phyloP scores from a whole-genome alignment of 164 flowering plant genomes.

The Annona squamosa region DNA sequence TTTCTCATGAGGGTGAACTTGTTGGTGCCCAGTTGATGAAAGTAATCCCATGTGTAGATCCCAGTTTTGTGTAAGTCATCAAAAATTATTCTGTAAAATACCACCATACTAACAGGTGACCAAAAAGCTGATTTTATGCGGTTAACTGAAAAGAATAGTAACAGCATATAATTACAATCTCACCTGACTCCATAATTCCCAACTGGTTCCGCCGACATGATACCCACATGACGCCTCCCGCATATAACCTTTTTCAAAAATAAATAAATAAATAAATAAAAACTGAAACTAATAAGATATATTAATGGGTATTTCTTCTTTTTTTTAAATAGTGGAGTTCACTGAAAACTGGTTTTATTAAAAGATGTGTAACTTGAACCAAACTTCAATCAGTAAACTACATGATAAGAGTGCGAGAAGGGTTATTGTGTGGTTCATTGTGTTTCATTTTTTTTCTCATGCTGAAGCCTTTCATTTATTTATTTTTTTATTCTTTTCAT shows the following conservation, averaged over 20 bases:
- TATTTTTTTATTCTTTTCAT: too few species aligned
- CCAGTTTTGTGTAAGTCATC: conserved; percentile 98
- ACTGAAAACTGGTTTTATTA: neutral
- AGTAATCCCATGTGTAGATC: conserved; percentile 86
- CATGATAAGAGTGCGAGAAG: too few species aligned
- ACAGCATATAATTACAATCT: neutral
- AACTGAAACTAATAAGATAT: neutral
- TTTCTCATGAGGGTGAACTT: conserved; percentile 73
- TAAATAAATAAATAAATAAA: neutral
- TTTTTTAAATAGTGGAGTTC: neutral
- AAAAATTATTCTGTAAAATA: conserved; percentile 52
- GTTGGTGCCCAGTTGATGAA: conserved; percentile 77
- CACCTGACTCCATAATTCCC: conserved; percentile 98
- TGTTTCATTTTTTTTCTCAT: too few species aligned
- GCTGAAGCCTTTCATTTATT: too few species aligned
- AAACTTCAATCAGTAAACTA: neutral
- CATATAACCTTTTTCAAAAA: conserved; percentile 56
- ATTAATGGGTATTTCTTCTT: neutral
- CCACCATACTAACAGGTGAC: neutral
- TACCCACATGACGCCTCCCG: conserved; percentile 86
- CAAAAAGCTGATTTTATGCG: neutral
- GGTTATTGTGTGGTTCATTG: too few species aligned
- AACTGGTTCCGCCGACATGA: conserved; percentile 92
- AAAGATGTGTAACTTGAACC: neutral
- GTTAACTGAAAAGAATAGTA: conserved; percentile 1